Evolutionary conservation across 306 rosid species (phyloP).

Genomic region (Rosa persica): DNA sequence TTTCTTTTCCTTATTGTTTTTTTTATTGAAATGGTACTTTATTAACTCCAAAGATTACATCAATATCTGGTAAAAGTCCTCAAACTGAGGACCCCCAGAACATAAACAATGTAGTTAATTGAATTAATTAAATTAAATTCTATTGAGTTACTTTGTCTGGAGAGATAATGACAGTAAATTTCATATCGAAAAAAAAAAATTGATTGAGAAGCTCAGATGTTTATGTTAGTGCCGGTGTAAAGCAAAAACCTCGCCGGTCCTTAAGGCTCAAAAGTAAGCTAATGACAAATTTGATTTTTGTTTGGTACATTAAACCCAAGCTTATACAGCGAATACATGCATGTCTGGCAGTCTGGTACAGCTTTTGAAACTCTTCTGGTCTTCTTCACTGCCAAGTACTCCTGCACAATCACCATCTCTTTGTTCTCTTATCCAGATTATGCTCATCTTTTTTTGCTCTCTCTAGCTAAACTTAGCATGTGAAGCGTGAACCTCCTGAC

Average conservation of each 20-base stretch:
- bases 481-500: conserved; percentile 4
- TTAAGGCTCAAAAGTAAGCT: too few species aligned
- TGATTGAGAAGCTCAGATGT: background rate
- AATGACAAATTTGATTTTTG: background rate
- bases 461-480: background rate
- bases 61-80: too few species aligned
- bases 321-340: background rate
- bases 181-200: background rate
- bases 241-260: conserved; percentile 2
- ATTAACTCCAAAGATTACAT: too few species aligned
- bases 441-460: background rate
- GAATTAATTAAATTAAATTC: too few species aligned
- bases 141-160: too few species aligned
- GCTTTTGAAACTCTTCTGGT: conserved; percentile 9
- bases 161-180: too few species aligned
- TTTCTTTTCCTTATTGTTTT: too few species aligned
- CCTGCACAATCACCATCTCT: conserved; percentile 18
- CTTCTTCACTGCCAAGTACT: conserved; percentile 27
- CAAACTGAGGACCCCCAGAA: too few species aligned
- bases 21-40: too few species aligned
- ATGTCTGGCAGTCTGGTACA: conserved; percentile 4
- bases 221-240: background rate
- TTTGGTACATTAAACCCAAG: background rate
- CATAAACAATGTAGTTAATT: too few species aligned
- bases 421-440: conserved; percentile 18